A percentile compares a stretch with the other conserved stretches of the same genome.
phyloP scores from a whole-genome alignment of 257 asterid species.

The Thymus quinquecostatus region DNA sequence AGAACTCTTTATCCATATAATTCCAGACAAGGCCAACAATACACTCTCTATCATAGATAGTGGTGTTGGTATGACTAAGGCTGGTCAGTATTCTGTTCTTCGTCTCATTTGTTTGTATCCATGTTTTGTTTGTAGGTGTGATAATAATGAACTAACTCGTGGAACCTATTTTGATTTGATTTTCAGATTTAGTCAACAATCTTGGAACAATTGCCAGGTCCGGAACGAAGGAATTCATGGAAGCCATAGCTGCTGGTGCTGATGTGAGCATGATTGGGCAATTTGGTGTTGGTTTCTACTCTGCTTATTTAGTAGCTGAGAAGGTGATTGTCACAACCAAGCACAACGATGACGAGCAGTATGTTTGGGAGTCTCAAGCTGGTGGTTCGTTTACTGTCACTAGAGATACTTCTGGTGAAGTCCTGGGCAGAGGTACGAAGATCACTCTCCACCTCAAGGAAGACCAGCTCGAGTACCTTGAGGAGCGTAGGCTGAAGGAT shows the following conservation, averaged over 20 bases:
- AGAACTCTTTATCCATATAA: constrained; percentile 58
- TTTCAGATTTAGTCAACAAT: constrained; percentile 71
- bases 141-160: neutral
- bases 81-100: constrained; percentile 44
- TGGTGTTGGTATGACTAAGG: constrained; percentile 79
- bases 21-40: constrained; percentile 68
- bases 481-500: constrained; percentile 70
- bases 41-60: constrained; percentile 59
- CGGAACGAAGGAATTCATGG: constrained; percentile 76
- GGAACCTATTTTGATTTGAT: constrained; percentile 7
- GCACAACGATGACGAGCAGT: constrained; percentile 68
- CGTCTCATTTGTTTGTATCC: neutral
- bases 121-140: neutral
- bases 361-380: constrained; percentile 77
- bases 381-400: constrained; percentile 73
- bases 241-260: constrained; percentile 71
- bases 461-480: constrained; percentile 74
- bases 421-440: constrained; percentile 63
- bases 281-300: constrained; percentile 73
- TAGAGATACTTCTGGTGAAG: constrained; percentile 58
- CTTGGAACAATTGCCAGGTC: constrained; percentile 75
- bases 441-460: constrained; percentile 60
- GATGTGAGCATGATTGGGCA: constrained; percentile 84
- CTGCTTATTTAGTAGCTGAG: constrained; percentile 69
- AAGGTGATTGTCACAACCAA: constrained; percentile 65